A percentile compares a stretch with the other conserved stretches of the same genome.
Conservation (phyloP, 2,329 filamentous ascomycete species). For the Lachnellula subtilissima region DNA sequence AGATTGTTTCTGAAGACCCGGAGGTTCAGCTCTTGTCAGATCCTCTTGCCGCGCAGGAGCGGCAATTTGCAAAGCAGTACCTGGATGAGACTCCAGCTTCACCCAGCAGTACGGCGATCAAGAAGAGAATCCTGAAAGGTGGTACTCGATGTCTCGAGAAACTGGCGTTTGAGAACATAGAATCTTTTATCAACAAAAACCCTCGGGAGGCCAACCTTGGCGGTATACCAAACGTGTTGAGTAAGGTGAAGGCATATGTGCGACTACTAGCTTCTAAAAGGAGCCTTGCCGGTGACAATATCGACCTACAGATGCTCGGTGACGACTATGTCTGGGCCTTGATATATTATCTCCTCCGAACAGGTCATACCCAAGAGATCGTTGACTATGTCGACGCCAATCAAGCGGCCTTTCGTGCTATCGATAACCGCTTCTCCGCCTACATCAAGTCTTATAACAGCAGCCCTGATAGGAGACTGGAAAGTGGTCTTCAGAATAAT, state of each 20-base stretch:
- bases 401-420: conserved; percentile 74
- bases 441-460: conserved; percentile 83
- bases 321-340: conserved; percentile 91
- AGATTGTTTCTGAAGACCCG: conserved; percentile 70
- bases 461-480: conserved; percentile 70
- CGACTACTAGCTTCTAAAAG: conserved; percentile 74
- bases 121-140: conserved; percentile 74
- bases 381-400: conserved; percentile 80
- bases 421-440: conserved; percentile 83
- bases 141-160: conserved; percentile 76
- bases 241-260: conserved; percentile 90
- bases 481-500: conserved; percentile 73
- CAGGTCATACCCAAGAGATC: conserved; percentile 79
- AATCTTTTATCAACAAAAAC: conserved; percentile 72
- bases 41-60: conserved; percentile 64
- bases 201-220: conserved; percentile 85
- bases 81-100: conserved; percentile 69
- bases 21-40: conserved; percentile 54
- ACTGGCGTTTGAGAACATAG: conserved; percentile 73
- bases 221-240: conserved; percentile 79
- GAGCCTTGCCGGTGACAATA: conserved; percentile 76
- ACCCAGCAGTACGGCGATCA: conserved; percentile 57
- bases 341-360: conserved; percentile 84
- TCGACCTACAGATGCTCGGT: conserved; percentile 72
- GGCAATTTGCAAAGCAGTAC: conserved; percentile 72